Evolutionary conservation across 768 basidiomycete genomes (phyloP), one percentile per base, ranked within the genome.

Genomic region (Psilocybe sp.): DNA sequence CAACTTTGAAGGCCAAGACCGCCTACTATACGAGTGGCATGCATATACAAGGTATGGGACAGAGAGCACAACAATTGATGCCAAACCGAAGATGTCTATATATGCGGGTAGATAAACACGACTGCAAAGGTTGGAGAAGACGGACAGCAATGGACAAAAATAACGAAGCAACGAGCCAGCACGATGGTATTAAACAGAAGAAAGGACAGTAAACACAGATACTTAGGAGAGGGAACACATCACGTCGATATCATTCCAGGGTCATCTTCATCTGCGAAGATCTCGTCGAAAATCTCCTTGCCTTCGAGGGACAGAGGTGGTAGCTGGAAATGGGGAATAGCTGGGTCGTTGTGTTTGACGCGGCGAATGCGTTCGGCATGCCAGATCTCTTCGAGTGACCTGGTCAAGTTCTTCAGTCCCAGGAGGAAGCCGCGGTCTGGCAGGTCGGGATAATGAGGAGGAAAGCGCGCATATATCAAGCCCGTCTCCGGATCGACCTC

Each of bases 391-490:
- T 89, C 88, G 57, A 99, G 69, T 32, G 88, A 75, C 56, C 79
- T 78, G 10, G 88, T 78, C 28, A 98, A 68, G 63, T 78, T 92
- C 74, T 85, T 87, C 66, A 99, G 68, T 3, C 97, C 97, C 63
- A 89, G 90, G 28, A 98, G 68, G 69, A 98, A 98, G 5, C 97
- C 97, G 44, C 92, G 84, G 68, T 99, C 97, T 16, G 97, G 90
- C 64, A 87, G 79, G 38, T 88, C 83, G 1, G 87, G 85, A 55
- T 91, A 89, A 63, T 92, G 93, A 1, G 96, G 96, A 3, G 94
- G 95, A 68, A 97, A 99, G 40, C 93, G 82, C 28, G 96, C 97
- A 60, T 90, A 89, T 12, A 96, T 76, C 39, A 90, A 69, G 3
- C 95, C 93, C 2, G 84, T 90, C 56, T 82, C 82, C 3, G 84